Evolutionary conservation across 1,284 basidiomycete species (phyloP), one percentile per base, ranked within the genome.

Genomic region (Rhizoctonia solani): DNA sequence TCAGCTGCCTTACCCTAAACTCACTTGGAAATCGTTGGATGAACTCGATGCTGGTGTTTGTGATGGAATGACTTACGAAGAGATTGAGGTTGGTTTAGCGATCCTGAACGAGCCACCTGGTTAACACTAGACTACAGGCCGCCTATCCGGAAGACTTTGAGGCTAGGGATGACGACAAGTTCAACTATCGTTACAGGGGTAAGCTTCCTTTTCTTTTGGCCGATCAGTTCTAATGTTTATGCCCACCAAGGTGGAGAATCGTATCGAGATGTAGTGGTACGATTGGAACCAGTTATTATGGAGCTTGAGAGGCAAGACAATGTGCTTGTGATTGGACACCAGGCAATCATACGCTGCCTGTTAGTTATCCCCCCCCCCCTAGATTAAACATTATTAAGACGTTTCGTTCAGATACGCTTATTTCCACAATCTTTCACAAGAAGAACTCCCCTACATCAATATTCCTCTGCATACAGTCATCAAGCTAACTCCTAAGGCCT

Each of bases 31-130:
- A 77, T 94, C 93, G 3, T 81, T 99, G 37, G 97, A 99, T 75
- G 97, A 99, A 77, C 83, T 99, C 11, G 97, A 99, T 77, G 97
- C 97, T 2, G 96, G 97, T 44, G 97, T 99, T 14, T 99, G 97
- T 74, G 97, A 99, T 78, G 95, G 90, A 13, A 99, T 99, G 97
- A 99, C 97, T 0, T 99, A 99, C 75, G 90, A 95, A 79, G 96
- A 99, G 82, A 98, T 99, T 68, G 96, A 95, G 82, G 93, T 91
- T 63, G 55, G 78, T 74, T 37, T 14, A 1, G 4, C 8, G 39
- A 30, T 4, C 23, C 1, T 65, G 4, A 13, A n/a, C 13, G 41
- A 25, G 50, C 3, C 52, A 21, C 19, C 49, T 19, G 29, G 21
- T 11, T 27, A 59, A 16, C 1, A 39, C 6, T 29, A 4, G 21